Evolutionary conservation across 441 rosid species (phyloP), one percentile per base, ranked within the genome.

Genomic region (Cnidoscolus chayamansa): DNA sequence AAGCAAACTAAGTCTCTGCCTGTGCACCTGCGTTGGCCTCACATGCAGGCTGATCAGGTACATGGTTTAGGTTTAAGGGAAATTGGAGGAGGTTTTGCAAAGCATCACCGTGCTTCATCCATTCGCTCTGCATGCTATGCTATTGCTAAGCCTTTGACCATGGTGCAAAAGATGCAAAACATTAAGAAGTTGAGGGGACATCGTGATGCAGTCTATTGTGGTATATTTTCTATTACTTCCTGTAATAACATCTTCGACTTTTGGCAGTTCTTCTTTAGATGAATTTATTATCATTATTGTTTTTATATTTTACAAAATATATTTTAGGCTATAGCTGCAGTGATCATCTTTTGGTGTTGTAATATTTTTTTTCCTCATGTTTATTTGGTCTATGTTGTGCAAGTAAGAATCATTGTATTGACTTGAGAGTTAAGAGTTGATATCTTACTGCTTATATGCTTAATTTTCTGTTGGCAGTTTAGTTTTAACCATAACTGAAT

Each of bases 171-270:
- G 89, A 93, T 96, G 99, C 94, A 91, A 81, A 91, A 88, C 74
- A 85, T 85, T 71, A 96, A 90, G 86, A 88, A 83, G 81, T 67
- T 93, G 71, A 86, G 98, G 76, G 99, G 99, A 64, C 99, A 91
- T 81, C 88, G 97, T 63, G 89, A 88, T 83, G 98, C 99, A 81
- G 99, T 93, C 78, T 96, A 96, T 81, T 96, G 99, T 81, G 97
- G 99, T 95, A 87, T 74, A n/a, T 55, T 60, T 76, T 77, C 17
- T 63, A n/a, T 56, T 77, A 72, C 75, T 73, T 77, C 67, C 13
- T 74, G 65, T 64, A 55, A 50, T 73, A 40, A 11, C 48, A 32
- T 67, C 65, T 72, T 71, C 37, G 20, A 4, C 48, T 75, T 35
- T 50, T 6, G n/a, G 49, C 51, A 17, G 53, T 69, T 61, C 58